Percentiles rank a stretch among this genome's conserved stretches.
phyloP scores from a whole-genome alignment of 345 rosid genomes.

The Brassica cretica region DNA sequence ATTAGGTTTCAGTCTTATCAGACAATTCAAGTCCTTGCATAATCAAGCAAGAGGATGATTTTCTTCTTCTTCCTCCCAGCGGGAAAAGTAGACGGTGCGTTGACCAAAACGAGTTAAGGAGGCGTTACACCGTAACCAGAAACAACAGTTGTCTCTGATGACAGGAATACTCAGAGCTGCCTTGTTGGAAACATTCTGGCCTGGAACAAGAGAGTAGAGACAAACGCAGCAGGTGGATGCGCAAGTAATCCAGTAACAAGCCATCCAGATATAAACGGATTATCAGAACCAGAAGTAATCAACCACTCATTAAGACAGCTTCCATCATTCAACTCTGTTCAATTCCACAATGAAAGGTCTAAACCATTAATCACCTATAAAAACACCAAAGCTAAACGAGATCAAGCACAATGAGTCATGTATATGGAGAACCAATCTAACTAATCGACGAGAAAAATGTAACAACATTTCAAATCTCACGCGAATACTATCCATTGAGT shows the following conservation, averaged over 20 bases:
- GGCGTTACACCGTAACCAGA: no score
- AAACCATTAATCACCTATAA: no score
- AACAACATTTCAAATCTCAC: slow-evolving; percentile 33
- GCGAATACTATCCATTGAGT: slow-evolving; percentile 3
- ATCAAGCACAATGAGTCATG: neutral
- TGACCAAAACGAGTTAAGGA: no score
- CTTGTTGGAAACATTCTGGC: slow-evolving; percentile 41
- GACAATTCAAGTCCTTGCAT: neutral
- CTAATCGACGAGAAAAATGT: neutral
- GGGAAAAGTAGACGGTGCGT: no score
- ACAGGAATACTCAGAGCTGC: slow-evolving; percentile 39
- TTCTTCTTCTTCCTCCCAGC: no score
- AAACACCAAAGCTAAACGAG: slow-evolving; percentile 14
- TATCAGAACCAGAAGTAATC: slow-evolving; percentile 40
- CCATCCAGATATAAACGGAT: slow-evolving; percentile 49
- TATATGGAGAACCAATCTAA: slow-evolving; percentile 14
- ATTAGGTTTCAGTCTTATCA: neutral
- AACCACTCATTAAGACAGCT: slow-evolving; percentile 42
- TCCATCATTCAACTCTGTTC: slow-evolving; percentile 42
- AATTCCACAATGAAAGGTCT: slow-evolving; percentile 6
- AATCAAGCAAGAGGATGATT: neutral
- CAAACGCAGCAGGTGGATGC: slow-evolving; percentile 66
- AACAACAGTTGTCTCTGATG: no score
- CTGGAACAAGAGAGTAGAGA: slow-evolving; percentile 50
- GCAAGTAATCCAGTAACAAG: slow-evolving; percentile 50